Base-by-base conservation (phyloP, 352 stramenopile genomes). In the Globisporangium apiculatum region DNA sequence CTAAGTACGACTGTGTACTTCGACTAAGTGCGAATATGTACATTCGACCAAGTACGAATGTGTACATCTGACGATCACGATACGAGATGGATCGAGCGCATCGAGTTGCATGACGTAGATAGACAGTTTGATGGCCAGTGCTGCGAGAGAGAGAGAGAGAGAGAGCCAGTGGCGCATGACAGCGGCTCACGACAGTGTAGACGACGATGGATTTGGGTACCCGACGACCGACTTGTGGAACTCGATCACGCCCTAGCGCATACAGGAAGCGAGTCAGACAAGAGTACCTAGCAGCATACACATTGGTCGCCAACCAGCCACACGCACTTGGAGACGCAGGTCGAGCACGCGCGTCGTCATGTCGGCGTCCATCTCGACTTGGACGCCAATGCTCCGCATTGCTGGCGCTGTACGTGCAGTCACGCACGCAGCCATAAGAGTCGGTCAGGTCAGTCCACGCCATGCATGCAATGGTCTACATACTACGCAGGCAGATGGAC, bases 341-440 rank as follows among this genome's bases (percentile, higher is more conserved):
- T 94, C 81, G 47, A 94, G 71, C 43, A 66, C 69, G 24, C 81
- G 72, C 37, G 83, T 89, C 10, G 84, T 94, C 84, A 91, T 91
- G 51, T 91, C 69, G 45, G 87, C 70, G 54, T 94, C 84, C 76
- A 94, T 71, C 48, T 91, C 84, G 40, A 77, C 81, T 50, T 94
- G 81, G 10, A 89, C 68, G 14, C 74, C 84, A 49, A 91, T 83
- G 42, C 75, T 88, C 1, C 74, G 71, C 54, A 76, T 88, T 48
- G 67, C 62, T 2, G 79, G 78, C 7, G 84, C 84, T 86, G 49
- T 31, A 31, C 24, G 24, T 31, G 24, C 24, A 31, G 24, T 31
- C 24, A 31, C 24, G 24, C 24, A 31, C 24, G 24, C 6, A 56
- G 37, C 1, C 15, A 37, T n/a, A 10, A 14, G 9, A 58, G 24